A percentile compares a stretch with the other conserved stretches of the same genome.
Evolutionary conservation across 306 rosid species (phyloP).

Genomic region (Leucaena leucocephala): DNA sequence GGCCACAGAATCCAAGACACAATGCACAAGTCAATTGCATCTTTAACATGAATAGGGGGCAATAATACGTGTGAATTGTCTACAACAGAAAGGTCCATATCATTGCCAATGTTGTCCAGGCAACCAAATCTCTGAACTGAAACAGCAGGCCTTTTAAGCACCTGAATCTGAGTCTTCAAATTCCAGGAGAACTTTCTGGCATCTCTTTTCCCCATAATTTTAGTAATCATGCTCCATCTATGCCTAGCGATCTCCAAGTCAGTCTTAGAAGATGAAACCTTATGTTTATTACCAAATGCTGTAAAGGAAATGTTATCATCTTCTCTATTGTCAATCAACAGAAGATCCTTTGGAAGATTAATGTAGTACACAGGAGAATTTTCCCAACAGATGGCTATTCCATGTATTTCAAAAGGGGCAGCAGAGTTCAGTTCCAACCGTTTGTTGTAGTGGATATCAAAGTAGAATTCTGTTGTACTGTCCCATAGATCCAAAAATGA

Average conservation of each 20-base stretch:
- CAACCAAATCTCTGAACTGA: constrained; percentile 72
- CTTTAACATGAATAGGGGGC: constrained; percentile 55
- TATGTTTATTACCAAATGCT: constrained; percentile 48
- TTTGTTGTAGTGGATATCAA: constrained; percentile 81
- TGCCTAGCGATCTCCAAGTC: constrained; percentile 52
- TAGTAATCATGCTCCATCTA: constrained; percentile 77
- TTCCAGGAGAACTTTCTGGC: constrained; percentile 83
- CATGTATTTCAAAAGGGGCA: constrained; percentile 78
- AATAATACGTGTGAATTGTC: constrained; percentile 65
- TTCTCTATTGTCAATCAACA: constrained; percentile 54
- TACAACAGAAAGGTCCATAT: constrained; percentile 56
- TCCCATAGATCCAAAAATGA: constrained; percentile 90
- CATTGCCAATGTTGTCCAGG: constrained; percentile 52
- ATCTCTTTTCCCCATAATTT: constrained; percentile 63
- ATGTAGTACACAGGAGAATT: constrained; percentile 81
- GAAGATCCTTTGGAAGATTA: constrained; percentile 83
- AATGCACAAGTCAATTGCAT: constrained; percentile 78
- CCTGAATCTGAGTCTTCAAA: constrained; percentile 89
- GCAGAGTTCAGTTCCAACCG: constrained; percentile 64
- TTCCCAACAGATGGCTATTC: constrained; percentile 95
- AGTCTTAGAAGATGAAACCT: constrained; percentile 50
- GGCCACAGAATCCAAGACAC: constrained; percentile 98
- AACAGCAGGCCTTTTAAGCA: constrained; percentile 74
- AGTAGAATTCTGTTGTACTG: constrained; percentile 66
- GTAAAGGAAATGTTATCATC: constrained; percentile 41